Conservation (phyloP, 148 eudicot genomes). For the Chenopodium suecicum region DNA sequence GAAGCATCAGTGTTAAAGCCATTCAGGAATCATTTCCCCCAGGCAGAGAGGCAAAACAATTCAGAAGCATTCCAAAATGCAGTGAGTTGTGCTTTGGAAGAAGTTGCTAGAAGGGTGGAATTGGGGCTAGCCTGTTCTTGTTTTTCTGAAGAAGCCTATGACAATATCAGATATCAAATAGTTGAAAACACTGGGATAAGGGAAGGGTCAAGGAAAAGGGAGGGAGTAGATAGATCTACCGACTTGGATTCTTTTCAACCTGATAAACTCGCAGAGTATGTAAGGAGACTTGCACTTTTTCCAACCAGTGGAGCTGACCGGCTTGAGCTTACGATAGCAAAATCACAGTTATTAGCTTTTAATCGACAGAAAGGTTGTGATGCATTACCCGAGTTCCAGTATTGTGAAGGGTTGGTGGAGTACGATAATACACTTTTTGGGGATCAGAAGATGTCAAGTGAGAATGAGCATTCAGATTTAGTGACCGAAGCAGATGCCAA, state of each 20-base stretch:
- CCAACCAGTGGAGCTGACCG: constrained; percentile 51
- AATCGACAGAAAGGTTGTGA: constrained; percentile 53
- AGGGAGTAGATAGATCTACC: constrained; percentile 50
- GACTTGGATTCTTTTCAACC: constrained; percentile 55
- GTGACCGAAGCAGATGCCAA: constrained; percentile 29
- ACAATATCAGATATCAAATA: constrained; percentile 56
- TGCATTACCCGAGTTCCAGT: constrained; percentile 45
- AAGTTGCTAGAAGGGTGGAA: constrained; percentile 76
- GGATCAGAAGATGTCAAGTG: constrained; percentile 27
- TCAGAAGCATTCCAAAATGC: constrained; percentile 80
- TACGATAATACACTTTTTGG: constrained; percentile 25
- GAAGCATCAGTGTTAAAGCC: constrained; percentile 70
- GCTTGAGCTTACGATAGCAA: constrained; percentile 59
- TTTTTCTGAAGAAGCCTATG: constrained; percentile 47
- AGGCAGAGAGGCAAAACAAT: constrained; percentile 72
- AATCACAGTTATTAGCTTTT: constrained; percentile 76
- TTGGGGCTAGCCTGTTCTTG: constrained; percentile 84
- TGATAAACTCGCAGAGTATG: constrained; percentile 52
- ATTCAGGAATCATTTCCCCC: constrained; percentile 66
- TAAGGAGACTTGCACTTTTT: constrained; percentile 56
- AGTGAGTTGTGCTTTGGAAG: constrained; percentile 72
- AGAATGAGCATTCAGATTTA: constrained; percentile 28
- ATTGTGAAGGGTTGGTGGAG: constrained; percentile 50
- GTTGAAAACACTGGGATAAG: constrained; percentile 75
- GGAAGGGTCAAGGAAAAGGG: constrained; percentile 53